phyloP scores from a whole-genome alignment of 2,329 filamentous ascomycete genomes.

The Colletotrichum incanum region DNA sequence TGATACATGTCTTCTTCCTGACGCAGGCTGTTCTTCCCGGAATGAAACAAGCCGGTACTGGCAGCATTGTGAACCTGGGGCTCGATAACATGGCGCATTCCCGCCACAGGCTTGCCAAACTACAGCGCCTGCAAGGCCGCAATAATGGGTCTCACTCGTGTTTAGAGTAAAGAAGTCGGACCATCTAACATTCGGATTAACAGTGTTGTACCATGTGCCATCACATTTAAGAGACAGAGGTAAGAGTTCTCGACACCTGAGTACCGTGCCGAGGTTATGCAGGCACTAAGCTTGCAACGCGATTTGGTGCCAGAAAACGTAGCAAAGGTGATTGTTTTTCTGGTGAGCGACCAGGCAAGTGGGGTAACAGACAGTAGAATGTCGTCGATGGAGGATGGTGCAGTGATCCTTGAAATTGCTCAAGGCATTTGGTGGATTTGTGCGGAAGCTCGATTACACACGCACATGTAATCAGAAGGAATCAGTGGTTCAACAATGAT shows the following conservation, averaged over 20 bases:
- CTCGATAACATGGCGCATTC: slow-evolving; percentile 57
- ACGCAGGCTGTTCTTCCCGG: slow-evolving; percentile 56
- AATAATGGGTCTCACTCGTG: slow-evolving; percentile 56
- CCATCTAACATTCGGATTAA: slow-evolving; percentile 59
- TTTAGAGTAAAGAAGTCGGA: slow-evolving; percentile 57
- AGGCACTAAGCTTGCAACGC: neutral
- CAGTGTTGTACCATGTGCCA: slow-evolving; percentile 65
- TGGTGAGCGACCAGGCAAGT: neutral
- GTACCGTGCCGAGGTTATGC: slow-evolving; percentile 3
- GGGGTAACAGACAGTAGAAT: neutral
- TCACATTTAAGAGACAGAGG: slow-evolving; percentile 62
- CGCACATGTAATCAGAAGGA: too few species aligned
- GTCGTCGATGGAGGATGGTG: slow-evolving; percentile 3
- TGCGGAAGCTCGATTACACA: too few species aligned
- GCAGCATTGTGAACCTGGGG: slow-evolving; percentile 60
- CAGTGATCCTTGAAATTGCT: neutral
- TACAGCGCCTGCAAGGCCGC: slow-evolving; percentile 59
- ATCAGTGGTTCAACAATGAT: too few species aligned
- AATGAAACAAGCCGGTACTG: slow-evolving; percentile 50
- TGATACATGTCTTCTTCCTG: slow-evolving; percentile 62
- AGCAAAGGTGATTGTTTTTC: neutral
- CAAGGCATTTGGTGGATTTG: neutral
- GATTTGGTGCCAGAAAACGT: neutral
- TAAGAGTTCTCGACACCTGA: slow-evolving; percentile 61
- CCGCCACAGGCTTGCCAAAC: slow-evolving; percentile 50